Percentiles rank a stretch among this genome's conserved stretches.
Evolutionary conservation across 345 rosid genomes (phyloP).

Genomic region (Lepidium didymum): DNA sequence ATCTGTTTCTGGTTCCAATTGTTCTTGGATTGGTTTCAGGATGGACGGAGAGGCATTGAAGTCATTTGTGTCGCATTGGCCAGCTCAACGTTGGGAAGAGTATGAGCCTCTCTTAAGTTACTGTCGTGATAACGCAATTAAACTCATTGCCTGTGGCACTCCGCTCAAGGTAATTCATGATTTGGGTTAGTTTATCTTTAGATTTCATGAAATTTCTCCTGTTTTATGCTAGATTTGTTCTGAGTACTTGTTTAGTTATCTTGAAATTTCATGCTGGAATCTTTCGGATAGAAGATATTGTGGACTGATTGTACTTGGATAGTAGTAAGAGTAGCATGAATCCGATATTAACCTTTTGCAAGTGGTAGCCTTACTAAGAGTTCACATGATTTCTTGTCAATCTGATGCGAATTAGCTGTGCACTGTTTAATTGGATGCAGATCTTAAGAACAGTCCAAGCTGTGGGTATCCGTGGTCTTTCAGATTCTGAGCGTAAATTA

Average conservation of each 20-base stretch:
- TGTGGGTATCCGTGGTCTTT: slow-evolving; percentile 81
- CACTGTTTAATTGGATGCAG: slow-evolving; percentile 28
- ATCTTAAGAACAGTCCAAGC: slow-evolving; percentile 84
- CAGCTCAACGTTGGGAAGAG: slow-evolving; percentile 70
- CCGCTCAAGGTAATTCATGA: slow-evolving; percentile 52
- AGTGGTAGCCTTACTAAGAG: background rate
- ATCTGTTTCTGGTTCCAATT: background rate
- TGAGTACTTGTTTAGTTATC: no score
- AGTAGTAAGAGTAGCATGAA: background rate
- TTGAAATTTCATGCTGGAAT: background rate
- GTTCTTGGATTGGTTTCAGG: slow-evolving; percentile 40
- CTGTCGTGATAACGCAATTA: slow-evolving; percentile 66
- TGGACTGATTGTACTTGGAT: background rate
- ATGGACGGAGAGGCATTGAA: slow-evolving; percentile 64
- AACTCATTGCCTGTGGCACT: slow-evolving; percentile 78
- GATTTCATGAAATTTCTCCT: no score
- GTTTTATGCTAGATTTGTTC: background rate
- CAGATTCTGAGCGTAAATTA: slow-evolving; percentile 59
- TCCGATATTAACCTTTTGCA: background rate
- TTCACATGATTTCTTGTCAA: background rate
- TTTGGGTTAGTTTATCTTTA: background rate
- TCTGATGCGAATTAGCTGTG: background rate
- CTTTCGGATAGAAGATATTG: background rate
- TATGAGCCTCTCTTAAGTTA: slow-evolving; percentile 76
- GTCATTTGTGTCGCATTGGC: slow-evolving; percentile 59